Percentiles rank a stretch among this genome's conserved stretches.
Conservation (phyloP, 306 rosid genomes). For the Gleditsia sinensis region DNA sequence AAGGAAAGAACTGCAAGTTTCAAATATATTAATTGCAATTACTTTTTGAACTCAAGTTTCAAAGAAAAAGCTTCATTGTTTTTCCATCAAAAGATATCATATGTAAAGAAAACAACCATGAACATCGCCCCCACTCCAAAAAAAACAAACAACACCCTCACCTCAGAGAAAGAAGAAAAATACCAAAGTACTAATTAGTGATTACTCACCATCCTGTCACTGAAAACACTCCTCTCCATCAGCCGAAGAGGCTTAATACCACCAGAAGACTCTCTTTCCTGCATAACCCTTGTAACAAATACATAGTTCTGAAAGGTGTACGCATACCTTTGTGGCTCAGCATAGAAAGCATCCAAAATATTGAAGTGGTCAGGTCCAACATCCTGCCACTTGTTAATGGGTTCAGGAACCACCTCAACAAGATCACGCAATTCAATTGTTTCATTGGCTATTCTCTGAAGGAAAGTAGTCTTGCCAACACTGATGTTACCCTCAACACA, state of each 20-base stretch:
- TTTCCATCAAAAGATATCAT: background rate
- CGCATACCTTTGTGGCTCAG: slow-evolving; percentile 94
- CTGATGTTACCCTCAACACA: slow-evolving; percentile 98
- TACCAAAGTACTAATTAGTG: slow-evolving; percentile 23
- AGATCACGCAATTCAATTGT: slow-evolving; percentile 90
- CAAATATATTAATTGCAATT: slow-evolving; percentile 33
- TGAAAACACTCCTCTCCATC: slow-evolving; percentile 99
- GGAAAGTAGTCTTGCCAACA: slow-evolving; percentile 93
- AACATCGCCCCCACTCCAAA: background rate
- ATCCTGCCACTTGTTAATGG: slow-evolving; percentile 92
- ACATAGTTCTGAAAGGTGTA: slow-evolving; percentile 99
- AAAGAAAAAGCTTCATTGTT: background rate
- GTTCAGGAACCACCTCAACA: slow-evolving; percentile 98
- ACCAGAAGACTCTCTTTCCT: slow-evolving; percentile 91
- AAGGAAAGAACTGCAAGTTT: slow-evolving; percentile 34
- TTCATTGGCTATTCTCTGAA: slow-evolving; percentile 90
- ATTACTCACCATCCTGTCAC: slow-evolving; percentile 89
- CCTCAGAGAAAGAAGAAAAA: background rate
- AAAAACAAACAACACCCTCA: background rate
- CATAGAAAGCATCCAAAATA: slow-evolving; percentile 90
- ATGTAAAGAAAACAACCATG: background rate
- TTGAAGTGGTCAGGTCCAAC: slow-evolving; percentile 96
- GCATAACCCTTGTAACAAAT: slow-evolving; percentile 95
- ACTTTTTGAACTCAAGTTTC: slow-evolving; percentile 12
- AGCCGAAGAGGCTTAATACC: slow-evolving; percentile 95